Conservation (phyloP, 2,329 filamentous ascomycete genomes). For the Xylaria digitata region DNA sequence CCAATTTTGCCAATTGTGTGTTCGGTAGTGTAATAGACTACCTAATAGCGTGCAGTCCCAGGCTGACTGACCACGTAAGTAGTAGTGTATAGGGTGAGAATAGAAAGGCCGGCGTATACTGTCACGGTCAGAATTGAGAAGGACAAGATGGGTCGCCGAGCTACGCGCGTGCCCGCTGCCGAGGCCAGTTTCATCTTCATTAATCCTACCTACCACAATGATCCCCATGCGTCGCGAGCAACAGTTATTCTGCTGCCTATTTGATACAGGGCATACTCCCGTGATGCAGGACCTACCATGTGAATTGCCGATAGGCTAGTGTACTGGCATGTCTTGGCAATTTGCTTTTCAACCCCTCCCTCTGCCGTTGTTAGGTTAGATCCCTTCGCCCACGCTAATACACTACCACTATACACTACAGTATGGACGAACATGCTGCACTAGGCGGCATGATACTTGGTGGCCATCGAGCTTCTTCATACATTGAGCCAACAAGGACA, state of each 20-base stretch:
- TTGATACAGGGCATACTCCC: background rate
- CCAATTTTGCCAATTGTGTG: background rate
- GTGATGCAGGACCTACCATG: background rate
- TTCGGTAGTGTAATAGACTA: background rate
- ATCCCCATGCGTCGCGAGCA: slow-evolving; percentile 3
- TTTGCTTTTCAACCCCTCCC: slow-evolving; percentile 19
- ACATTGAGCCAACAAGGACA: background rate
- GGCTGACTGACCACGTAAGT: background rate
- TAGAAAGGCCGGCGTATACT: background rate
- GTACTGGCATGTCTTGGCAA: slow-evolving; percentile 23
- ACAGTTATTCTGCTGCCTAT: slow-evolving; percentile 12
- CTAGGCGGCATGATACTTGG: background rate
- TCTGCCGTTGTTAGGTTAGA: background rate
- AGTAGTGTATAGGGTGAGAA: background rate
- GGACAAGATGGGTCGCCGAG: slow-evolving; percentile 15
- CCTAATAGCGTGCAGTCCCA: no score
- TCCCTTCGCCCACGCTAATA: background rate
- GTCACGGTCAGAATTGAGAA: background rate
- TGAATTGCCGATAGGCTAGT: slow-evolving; percentile 11
- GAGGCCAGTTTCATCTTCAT: slow-evolving; percentile 29
- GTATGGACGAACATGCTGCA: background rate
- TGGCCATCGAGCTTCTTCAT: background rate
- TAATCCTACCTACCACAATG: slow-evolving; percentile 1
- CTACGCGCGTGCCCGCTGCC: slow-evolving; percentile 13
- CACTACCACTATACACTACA: background rate